Evolutionary conservation across 2,329 filamentous ascomycete genomes (phyloP).

Genomic region (Penicillium sp.): DNA sequence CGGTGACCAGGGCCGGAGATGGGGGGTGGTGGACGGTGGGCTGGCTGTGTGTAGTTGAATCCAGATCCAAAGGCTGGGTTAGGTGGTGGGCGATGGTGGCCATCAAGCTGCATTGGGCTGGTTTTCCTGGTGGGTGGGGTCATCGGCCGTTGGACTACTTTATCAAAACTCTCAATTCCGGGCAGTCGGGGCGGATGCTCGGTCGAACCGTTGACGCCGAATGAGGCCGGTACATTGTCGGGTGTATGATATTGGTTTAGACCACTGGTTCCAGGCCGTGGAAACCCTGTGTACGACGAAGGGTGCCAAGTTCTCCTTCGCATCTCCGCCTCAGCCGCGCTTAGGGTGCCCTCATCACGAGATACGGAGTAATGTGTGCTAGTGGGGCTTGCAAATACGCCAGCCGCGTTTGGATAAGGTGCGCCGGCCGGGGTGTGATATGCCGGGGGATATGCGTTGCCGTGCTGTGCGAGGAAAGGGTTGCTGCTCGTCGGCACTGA

Average conservation of each 20-base stretch:
- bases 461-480: slow-evolving; percentile 68
- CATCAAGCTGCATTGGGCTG: slow-evolving; percentile 77
- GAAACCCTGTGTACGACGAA: slow-evolving; percentile 61
- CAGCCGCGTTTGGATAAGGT: slow-evolving; percentile 57
- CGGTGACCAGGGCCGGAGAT: slow-evolving; percentile 47
- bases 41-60: slow-evolving; percentile 36
- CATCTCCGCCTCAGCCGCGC: slow-evolving; percentile 67
- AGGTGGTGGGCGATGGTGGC: slow-evolving; percentile 36
- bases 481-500: slow-evolving; percentile 76
- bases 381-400: slow-evolving; percentile 66
- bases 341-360: slow-evolving; percentile 35
- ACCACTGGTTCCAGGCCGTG: slow-evolving; percentile 66
- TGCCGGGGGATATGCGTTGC: slow-evolving; percentile 55
- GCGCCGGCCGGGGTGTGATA: slow-evolving; percentile 56
- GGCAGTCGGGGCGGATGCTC: slow-evolving; percentile 69
- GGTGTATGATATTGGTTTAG: slow-evolving; percentile 73
- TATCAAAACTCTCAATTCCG: slow-evolving; percentile 89
- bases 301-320: slow-evolving; percentile 89
- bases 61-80: slow-evolving; percentile 32
- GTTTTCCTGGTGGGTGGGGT: slow-evolving; percentile 64
- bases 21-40: slow-evolving; percentile 40
- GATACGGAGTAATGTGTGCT: slow-evolving; percentile 55
- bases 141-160: slow-evolving; percentile 59
- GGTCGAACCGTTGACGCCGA: slow-evolving; percentile 52
- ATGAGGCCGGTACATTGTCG: slow-evolving; percentile 57